phyloP scores from a whole-genome alignment of 768 basidiomycete species.

The Phylloporus arenicola region DNA sequence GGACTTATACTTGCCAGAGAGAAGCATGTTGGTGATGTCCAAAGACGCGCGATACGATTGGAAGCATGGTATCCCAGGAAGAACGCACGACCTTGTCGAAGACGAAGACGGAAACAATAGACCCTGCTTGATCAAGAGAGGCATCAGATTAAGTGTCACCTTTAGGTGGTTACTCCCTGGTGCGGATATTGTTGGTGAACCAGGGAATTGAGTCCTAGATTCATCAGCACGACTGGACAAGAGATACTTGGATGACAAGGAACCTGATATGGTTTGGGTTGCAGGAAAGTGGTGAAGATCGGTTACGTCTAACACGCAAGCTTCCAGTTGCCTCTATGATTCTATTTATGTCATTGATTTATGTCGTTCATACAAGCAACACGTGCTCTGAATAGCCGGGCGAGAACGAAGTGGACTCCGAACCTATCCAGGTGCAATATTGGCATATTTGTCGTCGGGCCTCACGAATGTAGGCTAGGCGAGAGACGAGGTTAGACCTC shows the following conservation, averaged over 20 bases:
- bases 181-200: constrained; percentile 74
- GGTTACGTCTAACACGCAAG: constrained; percentile 28
- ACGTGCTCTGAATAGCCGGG: constrained; percentile 59
- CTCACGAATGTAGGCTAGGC: constrained; percentile 38
- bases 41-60: constrained; percentile 80
- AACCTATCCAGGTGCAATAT: constrained; percentile 75
- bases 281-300: constrained; percentile 19
- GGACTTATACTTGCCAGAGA: constrained; percentile 67
- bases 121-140: constrained; percentile 43
- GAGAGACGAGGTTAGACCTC: constrained; percentile 19
- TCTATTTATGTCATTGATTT: constrained; percentile 14
- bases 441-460: constrained; percentile 87
- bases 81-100: constrained; percentile 56
- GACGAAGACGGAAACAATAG: constrained; percentile 16
- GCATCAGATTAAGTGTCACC: constrained; percentile 71
- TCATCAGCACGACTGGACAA: constrained; percentile 1
- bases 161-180: constrained; percentile 83
- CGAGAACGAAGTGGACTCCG: constrained; percentile 94
- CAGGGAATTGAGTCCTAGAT: constrained; percentile 15
- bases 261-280: background rate
- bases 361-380: constrained; percentile 14
- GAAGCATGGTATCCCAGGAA: constrained; percentile 80
- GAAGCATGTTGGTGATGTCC: constrained; percentile 73
- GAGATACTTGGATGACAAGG: constrained; percentile 1
- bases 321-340: constrained; percentile 21